Base-by-base conservation (phyloP, 208 protist species). In the Trichomonas vaginalis region DNA sequence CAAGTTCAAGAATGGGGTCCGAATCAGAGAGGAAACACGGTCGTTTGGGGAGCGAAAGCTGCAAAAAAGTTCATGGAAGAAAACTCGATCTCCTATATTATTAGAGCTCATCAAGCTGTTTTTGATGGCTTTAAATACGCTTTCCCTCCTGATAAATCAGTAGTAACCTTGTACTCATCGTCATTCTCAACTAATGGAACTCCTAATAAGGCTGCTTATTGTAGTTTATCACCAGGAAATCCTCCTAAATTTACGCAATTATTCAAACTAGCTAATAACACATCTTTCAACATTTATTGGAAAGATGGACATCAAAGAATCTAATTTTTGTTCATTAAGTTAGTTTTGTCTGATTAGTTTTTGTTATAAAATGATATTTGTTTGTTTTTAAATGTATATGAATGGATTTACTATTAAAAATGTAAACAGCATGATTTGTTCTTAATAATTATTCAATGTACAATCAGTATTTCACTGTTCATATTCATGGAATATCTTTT, bases 1-100 rank as follows among this genome's bases (percentile, higher is more conserved):
- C 95, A 97, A 62, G 96, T 95, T 95, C 17, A 45, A 45, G 98
- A 98, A 39, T 99, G 99, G 98, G 99, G 98, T 46, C 98, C 99
- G 62, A 99, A 98, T 42, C 79, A 70, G 21, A 88, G 82, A 47
- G 82, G 82, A 45, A 40, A 35, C 8, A 88, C 82, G 47, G 39
- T 88, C 10, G 39, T 40, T 47, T 88, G 82, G 82, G 82, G 82
- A 17, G 15, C 17, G 9, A 88, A 88, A 47, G 39, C 39, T n/a
- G 82, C 40, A n/a, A 88, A 35, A 15, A 42, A 46, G 82, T 88
- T 88, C 39, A 45, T 88, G 40, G 35, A 35, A 15, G 39, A 88
- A 10, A 88, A 35, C 32, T 17, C 42, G 39, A 9, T 88, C 9
- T 21, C 35, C 21, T 70, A 70, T 70, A 83, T 83, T 2, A 83